Percentiles rank a stretch among this genome's conserved stretches.
Evolutionary conservation across 1,284 basidiomycete species (phyloP).

Genomic region (Irpex sp.): DNA sequence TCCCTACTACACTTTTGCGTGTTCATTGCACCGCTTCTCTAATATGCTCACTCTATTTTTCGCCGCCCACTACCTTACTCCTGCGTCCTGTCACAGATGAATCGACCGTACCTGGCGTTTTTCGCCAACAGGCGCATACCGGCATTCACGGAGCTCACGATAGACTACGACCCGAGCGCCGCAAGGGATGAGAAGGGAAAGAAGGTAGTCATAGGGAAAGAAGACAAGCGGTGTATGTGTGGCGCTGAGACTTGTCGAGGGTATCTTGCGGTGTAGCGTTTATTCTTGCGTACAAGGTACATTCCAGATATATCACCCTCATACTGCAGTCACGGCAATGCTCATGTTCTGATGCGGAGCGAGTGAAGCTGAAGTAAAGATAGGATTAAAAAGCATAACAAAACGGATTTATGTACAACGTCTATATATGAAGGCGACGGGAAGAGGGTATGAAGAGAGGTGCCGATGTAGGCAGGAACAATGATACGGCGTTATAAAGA

Average conservation of each 20-base stretch:
- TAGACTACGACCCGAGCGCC: constrained; percentile 66
- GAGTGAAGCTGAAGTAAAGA: no score
- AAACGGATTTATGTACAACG: no score
- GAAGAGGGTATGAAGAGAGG: no score
- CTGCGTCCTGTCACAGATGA: constrained; percentile 43
- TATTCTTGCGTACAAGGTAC: background rate
- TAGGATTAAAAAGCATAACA: no score
- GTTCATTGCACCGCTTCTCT: background rate
- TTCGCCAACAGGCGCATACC: constrained; percentile 57
- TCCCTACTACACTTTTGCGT: background rate
- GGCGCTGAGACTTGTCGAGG: constrained; percentile 29
- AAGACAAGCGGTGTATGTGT: constrained; percentile 27
- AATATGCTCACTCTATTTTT: background rate
- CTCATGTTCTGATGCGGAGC: no score
- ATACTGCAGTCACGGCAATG: no score
- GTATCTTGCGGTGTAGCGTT: constrained; percentile 29
- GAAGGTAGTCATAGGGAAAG: constrained; percentile 19
- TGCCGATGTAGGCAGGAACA: background rate
- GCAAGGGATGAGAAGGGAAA: constrained; percentile 33
- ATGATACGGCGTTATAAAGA: background rate
- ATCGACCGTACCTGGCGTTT: constrained; percentile 69
- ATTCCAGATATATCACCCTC: no score
- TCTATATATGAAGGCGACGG: no score
- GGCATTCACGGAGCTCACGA: constrained; percentile 62
- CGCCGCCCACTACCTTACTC: background rate